A percentile compares a stretch with the other conserved stretches of the same genome.
These are phyloP conservation scores for Phytophthora colocasiae DNA, from an alignment of 352 stramenopile species.

Conservation along the genomic window DNA sequence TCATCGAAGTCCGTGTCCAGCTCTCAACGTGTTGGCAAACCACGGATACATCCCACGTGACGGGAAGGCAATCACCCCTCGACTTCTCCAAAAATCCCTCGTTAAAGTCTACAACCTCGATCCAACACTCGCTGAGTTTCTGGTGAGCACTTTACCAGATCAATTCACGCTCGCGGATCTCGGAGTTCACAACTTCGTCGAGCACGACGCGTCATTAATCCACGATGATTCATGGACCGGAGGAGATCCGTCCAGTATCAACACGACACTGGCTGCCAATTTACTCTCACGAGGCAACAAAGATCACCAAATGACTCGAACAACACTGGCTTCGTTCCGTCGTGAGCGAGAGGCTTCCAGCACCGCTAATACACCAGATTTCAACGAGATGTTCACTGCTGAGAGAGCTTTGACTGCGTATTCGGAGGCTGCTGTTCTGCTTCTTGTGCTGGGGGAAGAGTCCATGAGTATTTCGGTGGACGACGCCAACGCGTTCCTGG, in stretches of 20 bases:
- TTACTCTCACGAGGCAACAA: constrained; percentile 45
- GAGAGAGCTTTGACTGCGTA: constrained; percentile 50
- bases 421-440: constrained; percentile 51
- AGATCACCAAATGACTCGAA: constrained; percentile 41
- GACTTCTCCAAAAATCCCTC: constrained; percentile 43
- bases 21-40: constrained; percentile 75
- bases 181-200: constrained; percentile 63
- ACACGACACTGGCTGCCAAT: constrained; percentile 47
- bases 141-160: constrained; percentile 41
- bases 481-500: constrained; percentile 53
- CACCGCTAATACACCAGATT: constrained; percentile 49
- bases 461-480: constrained; percentile 46
- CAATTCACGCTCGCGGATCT: constrained; percentile 64
- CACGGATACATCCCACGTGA: constrained; percentile 67
- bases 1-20: constrained; percentile 67
- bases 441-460: constrained; percentile 60
- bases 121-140: constrained; percentile 35
- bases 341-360: constrained; percentile 53
- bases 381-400: constrained; percentile 39
- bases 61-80: constrained; percentile 53
- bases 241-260: constrained; percentile 55
- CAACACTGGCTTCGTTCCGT: constrained; percentile 52
- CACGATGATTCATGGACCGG: constrained; percentile 61
- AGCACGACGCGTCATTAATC: constrained; percentile 79
- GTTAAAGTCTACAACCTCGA: constrained; percentile 61